Evolutionary conservation across 2,329 filamentous ascomycete species (phyloP), one percentile per base, ranked within the genome.

Genomic region (Venturia asperata): DNA sequence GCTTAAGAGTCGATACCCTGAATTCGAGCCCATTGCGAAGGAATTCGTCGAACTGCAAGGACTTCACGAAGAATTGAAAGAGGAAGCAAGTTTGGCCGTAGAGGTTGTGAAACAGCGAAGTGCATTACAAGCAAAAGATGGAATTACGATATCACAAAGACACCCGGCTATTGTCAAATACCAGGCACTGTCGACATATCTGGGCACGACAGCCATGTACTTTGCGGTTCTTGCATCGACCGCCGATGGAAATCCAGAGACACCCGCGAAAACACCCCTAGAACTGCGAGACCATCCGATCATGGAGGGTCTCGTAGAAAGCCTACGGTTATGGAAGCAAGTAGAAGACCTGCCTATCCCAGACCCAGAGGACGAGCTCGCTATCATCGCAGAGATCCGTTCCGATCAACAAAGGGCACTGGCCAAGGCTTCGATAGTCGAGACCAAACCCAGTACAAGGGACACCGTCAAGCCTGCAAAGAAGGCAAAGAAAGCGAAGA

Each of bases 211-310:
- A 69, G 88, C 90, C 61, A 92, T 96, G 85, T 99, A 99, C 76
- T 96, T 99, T 75, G 90, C 92, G 45, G 84, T 97, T 43, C 79
- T 99, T n/a, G 91, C 91, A 13, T 96, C 91, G 0, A 87, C 91
- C 0, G 83, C 87, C 1, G 82, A 87, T 62, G 85, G 87, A 66
- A 78, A 79, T 0, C 77, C 80, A 43, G 81, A 81, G 9, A 76
- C 79, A 0, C 68, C 86, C 66, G 82, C 90, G 0, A 77, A 95
- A 68, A 83, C 90, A 64, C 89, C 93, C 5, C 80, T 83, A n/a
- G 87, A 96, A 70, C 78, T 99, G 52, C 87, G 91, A 67, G 90
- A 96, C 64, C 94, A 99, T 75, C 87, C 91, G 17, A 85, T 99
- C 67, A 97, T 99, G 91, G 86, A 89, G 66, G 89, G 85, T 19